Conservation (phyloP, 78 protist genomes). For the Creolimax fragrantissima region DNA sequence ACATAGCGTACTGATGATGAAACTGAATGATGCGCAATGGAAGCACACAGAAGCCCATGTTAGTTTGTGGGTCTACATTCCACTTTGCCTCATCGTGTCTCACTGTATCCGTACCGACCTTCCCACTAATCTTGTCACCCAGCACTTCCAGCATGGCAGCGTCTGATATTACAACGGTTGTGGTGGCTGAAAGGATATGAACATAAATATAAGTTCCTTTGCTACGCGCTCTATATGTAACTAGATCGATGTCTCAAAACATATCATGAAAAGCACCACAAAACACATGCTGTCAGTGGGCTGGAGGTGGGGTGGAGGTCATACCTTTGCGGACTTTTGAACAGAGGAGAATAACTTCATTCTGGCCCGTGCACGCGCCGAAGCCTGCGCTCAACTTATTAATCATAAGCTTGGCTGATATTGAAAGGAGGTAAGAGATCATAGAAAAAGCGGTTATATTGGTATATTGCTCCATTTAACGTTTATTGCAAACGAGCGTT, state of each 20-base stretch:
- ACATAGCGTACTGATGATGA: slow-evolving; percentile 34
- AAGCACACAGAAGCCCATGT: not conserved
- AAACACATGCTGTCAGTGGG: no score
- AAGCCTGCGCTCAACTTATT: not conserved
- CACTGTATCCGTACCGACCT: not conserved
- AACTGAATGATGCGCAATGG: not conserved
- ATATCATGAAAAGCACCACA: no score
- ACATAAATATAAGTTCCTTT: not conserved
- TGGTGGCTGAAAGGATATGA: not conserved
- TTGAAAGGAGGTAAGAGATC: not conserved
- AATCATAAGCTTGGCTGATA: slow-evolving; percentile 19
- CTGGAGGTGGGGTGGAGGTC: no score
- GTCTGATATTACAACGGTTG: not conserved
- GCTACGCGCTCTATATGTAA: not conserved
- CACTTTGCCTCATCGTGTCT: not conserved
- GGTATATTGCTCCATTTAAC: not conserved
- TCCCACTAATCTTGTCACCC: not conserved
- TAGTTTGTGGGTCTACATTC: not conserved
- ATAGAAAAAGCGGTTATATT: not conserved
- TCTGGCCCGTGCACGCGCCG: slow-evolving; percentile 13
- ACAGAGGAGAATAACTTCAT: slow-evolving; percentile 23
- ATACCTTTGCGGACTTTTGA: slow-evolving; percentile 29
- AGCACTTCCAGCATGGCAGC: not conserved
- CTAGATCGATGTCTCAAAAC: no score
- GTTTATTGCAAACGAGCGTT: not conserved